Base-by-base conservation (phyloP, 768 basidiomycete genomes). In the Cystofilobasidium capitatum region DNA sequence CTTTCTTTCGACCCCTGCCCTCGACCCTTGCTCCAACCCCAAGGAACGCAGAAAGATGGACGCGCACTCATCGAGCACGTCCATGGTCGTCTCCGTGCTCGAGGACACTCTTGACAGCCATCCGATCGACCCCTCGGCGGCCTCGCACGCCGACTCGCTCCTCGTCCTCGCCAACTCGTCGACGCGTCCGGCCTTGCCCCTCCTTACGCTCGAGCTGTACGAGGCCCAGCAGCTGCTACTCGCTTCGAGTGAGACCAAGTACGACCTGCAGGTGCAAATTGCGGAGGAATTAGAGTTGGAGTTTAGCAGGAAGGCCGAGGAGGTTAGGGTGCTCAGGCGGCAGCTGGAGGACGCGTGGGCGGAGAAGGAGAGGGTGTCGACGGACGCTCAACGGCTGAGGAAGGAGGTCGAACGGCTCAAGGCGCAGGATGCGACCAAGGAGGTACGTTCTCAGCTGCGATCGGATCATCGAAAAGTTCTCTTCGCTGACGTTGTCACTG, bases 331-430 rank as follows among this genome's bases (percentile, higher is more conserved):
- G 29, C 79, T 80, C 40, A 77, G 80, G 16, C 76, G 77, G 1
- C 81, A 82, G 35, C 82, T 82, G 63, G 79, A 78, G 40, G 79
- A 81, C n/a, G n/a, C n/a, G n/a, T n/a, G n/a, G n/a, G n/a, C n/a
- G n/a, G n/a, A n/a, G n/a, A n/a, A n/a, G n/a, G n/a, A n/a, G n/a
- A n/a, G n/a, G n/a, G n/a, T n/a, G n/a, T n/a, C n/a, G n/a, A n/a
- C n/a, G n/a, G n/a, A n/a, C n/a, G n/a, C n/a, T 47, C 79, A 84
- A 17, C 86, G 88, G 72, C 76, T 89, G 61, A 82, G 81, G 69
- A 89, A 88, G 77, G 81, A 86, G 72, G 80, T 83, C 44, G 79
- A 79, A 0, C 80, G 85, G 73, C 82, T 87, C 70, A 85, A 86
- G 76, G 87, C 91, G 49, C 91, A 94, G 76, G 75, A 88, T 17